phyloP scores from a whole-genome alignment of 305 asterid genomes.

The Rubia tinctorum region DNA sequence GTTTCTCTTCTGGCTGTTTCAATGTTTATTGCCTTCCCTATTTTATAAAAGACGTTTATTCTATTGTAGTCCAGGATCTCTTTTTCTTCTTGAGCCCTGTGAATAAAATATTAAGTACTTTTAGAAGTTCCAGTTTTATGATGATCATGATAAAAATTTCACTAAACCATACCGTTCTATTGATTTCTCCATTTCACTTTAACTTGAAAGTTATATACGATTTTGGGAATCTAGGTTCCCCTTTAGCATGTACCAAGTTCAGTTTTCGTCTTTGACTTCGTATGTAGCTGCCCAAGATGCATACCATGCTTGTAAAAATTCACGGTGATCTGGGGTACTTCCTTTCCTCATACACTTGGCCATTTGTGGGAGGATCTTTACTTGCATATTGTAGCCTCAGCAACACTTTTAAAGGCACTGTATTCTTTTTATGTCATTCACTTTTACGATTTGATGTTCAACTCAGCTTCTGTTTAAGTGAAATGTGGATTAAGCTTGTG shows the following conservation, averaged over 20 bases:
- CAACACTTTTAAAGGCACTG: neutral
- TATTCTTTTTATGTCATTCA: neutral
- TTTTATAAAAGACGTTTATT: neutral
- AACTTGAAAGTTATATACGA: neutral
- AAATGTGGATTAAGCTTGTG: neutral
- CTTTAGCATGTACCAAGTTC: neutral
- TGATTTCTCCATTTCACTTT: neutral
- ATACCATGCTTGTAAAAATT: neutral
- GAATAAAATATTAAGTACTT: neutral
- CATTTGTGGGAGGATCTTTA: neutral
- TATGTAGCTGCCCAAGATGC: neutral
- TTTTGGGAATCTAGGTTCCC: neutral
- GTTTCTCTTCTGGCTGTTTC: slow-evolving; percentile 2
- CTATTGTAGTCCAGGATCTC: neutral
- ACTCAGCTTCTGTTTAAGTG: neutral
- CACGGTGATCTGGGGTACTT: neutral
- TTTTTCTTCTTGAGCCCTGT: neutral
- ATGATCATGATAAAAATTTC: neutral
- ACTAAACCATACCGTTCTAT: neutral
- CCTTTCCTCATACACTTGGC: neutral
- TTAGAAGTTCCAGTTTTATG: neutral
- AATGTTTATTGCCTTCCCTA: neutral
- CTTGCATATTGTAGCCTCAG: neutral
- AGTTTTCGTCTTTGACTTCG: neutral
- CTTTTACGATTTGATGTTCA: neutral